Evolutionary conservation across 2,329 filamentous ascomycete genomes (phyloP).

Genomic region (Trichoderma breve): DNA sequence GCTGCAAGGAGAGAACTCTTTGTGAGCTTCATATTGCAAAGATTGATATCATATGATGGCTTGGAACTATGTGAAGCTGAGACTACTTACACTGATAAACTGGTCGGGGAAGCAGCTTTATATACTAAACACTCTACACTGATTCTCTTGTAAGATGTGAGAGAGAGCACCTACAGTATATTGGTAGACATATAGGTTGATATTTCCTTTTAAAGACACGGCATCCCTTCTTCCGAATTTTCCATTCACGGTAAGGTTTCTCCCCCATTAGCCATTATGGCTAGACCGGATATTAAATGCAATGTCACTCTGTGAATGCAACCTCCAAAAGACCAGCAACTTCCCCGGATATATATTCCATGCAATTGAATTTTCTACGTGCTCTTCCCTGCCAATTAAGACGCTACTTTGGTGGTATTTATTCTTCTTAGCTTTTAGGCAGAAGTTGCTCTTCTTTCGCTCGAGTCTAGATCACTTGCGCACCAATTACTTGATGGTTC

Average conservation of each 20-base stretch:
- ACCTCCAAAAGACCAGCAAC: neutral
- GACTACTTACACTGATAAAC: neutral
- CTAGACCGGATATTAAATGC: neutral
- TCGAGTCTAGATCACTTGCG: neutral
- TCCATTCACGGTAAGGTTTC: neutral
- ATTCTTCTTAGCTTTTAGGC: neutral
- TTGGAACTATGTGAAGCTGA: neutral
- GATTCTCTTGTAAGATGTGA: neutral
- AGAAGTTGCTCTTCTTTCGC: neutral
- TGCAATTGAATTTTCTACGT: neutral
- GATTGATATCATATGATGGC: neutral
- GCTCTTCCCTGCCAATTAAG: neutral
- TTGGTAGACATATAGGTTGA: neutral
- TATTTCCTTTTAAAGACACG: neutral
- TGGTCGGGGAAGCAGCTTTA: neutral
- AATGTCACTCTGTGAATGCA: neutral
- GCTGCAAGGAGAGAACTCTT: neutral
- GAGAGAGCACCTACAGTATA: neutral
- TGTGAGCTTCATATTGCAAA: slow-evolving; percentile 4
- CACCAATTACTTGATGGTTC: neutral
- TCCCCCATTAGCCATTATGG: neutral
- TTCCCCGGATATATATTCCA: neutral
- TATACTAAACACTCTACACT: neutral
- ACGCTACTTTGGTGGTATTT: neutral
- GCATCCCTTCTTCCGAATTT: neutral